Evolutionary conservation across 371 early-diverging fungal species (phyloP).

Genomic region (Syncephalastrum monosporum): DNA sequence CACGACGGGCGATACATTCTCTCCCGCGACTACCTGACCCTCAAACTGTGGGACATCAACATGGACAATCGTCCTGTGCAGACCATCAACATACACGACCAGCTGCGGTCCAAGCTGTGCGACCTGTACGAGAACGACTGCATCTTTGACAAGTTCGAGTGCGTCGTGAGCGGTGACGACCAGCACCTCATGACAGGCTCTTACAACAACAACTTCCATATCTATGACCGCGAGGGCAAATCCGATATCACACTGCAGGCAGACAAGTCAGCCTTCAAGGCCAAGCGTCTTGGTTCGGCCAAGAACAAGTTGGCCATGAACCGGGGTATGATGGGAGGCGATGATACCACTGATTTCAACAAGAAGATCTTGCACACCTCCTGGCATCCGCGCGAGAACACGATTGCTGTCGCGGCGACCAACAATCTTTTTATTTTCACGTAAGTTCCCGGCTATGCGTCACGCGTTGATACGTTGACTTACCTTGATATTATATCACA

Average conservation of each 20-base stretch:
- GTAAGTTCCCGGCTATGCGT: conserved; percentile 24
- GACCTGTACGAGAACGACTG: conserved; percentile 96
- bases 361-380: conserved; percentile 96
- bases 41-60: conserved; percentile 95
- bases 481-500: no score
- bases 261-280: conserved; percentile 94
- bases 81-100: conserved; percentile 90
- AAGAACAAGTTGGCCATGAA: conserved; percentile 54
- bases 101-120: conserved; percentile 86
- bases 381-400: conserved; percentile 96
- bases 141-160: conserved; percentile 98
- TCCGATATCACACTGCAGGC: conserved; percentile 90
- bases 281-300: conserved; percentile 74
- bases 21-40: conserved; percentile 90
- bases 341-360: conserved; percentile 83
- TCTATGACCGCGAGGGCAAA: conserved; percentile 73
- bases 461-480: no score
- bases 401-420: conserved; percentile 94
- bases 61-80: conserved; percentile 90
- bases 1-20: conserved; percentile 91
- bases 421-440: conserved; percentile 95
- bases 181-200: conserved; percentile 83
- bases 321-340: conserved; percentile 42
- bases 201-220: conserved; percentile 94
- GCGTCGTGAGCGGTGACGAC: conserved; percentile 90